These are phyloP conservation scores for Hypoxylon trugodes DNA, from an alignment of 495 filamentous ascomycete genomes.

Conservation along the genomic window DNA sequence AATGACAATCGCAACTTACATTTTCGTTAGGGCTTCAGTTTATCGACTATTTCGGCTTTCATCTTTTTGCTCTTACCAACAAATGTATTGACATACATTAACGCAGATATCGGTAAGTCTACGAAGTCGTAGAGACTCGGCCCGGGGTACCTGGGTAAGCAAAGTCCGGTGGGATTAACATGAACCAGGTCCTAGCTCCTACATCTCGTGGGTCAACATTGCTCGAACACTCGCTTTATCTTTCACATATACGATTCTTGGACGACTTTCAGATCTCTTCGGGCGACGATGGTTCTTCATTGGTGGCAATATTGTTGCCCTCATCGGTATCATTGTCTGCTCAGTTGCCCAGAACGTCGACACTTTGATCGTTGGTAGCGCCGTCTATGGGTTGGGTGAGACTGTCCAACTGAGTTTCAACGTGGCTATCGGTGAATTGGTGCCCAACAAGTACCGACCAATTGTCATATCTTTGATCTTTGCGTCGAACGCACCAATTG, in stretches of 20 bases:
- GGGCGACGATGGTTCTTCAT: constrained; percentile 63
- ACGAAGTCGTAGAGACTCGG: not conserved
- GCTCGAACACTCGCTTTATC: constrained; percentile 47
- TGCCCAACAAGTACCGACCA: constrained; percentile 55
- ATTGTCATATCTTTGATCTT: constrained; percentile 52
- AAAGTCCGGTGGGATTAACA: constrained; percentile 33
- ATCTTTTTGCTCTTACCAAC: constrained; percentile 42
- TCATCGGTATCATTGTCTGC: constrained; percentile 56
- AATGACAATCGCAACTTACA: not conserved
- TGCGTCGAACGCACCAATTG: constrained; percentile 48
- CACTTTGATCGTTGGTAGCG: constrained; percentile 54
- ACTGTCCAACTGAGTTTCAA: constrained; percentile 53
- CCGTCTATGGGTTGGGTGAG: constrained; percentile 45
- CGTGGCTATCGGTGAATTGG: constrained; percentile 56
- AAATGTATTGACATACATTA: constrained; percentile 42
- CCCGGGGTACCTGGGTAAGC: no score
- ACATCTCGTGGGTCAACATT: constrained; percentile 49
- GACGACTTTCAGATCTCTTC: constrained; percentile 63
- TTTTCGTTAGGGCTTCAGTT: constrained; percentile 32
- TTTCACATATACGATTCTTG: constrained; percentile 49
- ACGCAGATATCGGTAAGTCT: constrained; percentile 41
- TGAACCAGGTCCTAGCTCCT: constrained; percentile 48
- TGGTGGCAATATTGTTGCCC: constrained; percentile 48
- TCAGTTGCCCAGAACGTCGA: constrained; percentile 54
- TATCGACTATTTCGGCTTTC: constrained; percentile 40